Evolutionary conservation across 768 basidiomycete genomes (phyloP).

Genomic region (Obba rivulosa): DNA sequence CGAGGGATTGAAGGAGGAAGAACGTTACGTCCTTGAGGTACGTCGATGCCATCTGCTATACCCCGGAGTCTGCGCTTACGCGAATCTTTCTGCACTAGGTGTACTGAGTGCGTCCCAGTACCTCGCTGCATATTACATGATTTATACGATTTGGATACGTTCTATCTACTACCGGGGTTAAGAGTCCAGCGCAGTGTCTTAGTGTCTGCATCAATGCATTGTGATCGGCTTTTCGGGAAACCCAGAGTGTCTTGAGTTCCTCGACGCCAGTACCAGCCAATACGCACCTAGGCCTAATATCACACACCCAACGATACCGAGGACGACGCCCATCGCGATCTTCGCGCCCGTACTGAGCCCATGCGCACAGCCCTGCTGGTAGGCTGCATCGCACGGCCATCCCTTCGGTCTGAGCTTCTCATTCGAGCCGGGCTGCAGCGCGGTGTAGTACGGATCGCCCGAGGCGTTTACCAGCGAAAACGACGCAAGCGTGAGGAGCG

Average conservation of each 20-base stretch:
- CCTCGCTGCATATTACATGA: too few relatives aligned
- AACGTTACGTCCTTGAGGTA: conserved; percentile 96
- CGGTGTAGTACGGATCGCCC: conserved; percentile 74
- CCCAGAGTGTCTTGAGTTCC: conserved; percentile 4
- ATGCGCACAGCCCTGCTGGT: conserved; percentile 42
- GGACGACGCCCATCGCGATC: conserved; percentile 65
- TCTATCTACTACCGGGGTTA: too few relatives aligned
- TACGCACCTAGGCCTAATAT: conserved; percentile 39
- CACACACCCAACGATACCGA: conserved; percentile 56
- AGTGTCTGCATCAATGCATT: background rate
- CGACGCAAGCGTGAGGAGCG: conserved; percentile 81
- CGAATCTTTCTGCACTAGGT: too few relatives aligned
- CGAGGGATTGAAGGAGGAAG: conserved; percentile 91
- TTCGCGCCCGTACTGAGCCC: conserved; percentile 54
- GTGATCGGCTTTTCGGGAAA: background rate
- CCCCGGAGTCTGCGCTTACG: too few relatives aligned
- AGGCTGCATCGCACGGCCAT: conserved; percentile 73
- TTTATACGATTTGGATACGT: too few relatives aligned
- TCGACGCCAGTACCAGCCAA: conserved; percentile 17
- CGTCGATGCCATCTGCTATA: background rate
- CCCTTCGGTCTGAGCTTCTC: conserved; percentile 56
- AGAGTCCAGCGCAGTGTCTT: too few relatives aligned
- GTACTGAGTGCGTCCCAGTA: too few relatives aligned
- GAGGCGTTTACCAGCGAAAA: conserved; percentile 65
- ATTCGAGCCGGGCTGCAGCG: conserved; percentile 64